Conservation (phyloP, 2,329 filamentous ascomycete species). For the Dactylellina sp. region DNA sequence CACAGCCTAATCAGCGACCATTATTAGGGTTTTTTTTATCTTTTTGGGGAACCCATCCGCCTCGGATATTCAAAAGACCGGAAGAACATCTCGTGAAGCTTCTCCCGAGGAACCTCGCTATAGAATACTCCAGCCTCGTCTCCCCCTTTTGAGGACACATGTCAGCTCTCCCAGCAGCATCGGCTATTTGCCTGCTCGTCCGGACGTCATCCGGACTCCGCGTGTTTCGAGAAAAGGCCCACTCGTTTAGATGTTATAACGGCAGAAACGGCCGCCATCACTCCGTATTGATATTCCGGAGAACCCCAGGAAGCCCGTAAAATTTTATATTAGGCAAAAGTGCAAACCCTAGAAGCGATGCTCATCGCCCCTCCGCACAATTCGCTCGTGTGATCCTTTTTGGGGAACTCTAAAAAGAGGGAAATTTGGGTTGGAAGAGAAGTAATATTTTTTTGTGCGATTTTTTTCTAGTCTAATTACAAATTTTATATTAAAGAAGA, state of each 20-base stretch:
- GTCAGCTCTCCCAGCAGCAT: conserved; percentile 26
- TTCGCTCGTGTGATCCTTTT: conserved; percentile 28
- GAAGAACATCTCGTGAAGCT: background rate
- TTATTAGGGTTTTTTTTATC: conserved; percentile 1
- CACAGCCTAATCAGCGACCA: background rate
- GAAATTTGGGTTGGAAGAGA: conserved; percentile 15
- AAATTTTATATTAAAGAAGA: conserved; percentile 34
- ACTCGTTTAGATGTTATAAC: conserved; percentile 43
- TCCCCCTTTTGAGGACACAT: conserved; percentile 32
- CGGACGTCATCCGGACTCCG: conserved; percentile 30
- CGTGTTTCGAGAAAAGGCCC: too few species aligned
- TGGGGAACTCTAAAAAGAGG: too few species aligned
- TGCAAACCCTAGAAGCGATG: conserved; percentile 22
- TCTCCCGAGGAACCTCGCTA: background rate
- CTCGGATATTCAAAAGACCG: conserved; percentile 28
- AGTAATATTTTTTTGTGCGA: conserved; percentile 39
- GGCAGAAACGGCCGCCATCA: conserved; percentile 38
- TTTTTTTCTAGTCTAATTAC: conserved; percentile 57
- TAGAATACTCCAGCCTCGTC: background rate
- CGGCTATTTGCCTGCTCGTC: conserved; percentile 21
- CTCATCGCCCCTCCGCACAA: conserved; percentile 25
- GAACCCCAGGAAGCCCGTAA: conserved; percentile 23
- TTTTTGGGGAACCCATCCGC: conserved; percentile 10
- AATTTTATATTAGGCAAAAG: conserved; percentile 46
- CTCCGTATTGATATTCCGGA: conserved; percentile 50